Evolutionary conservation across 768 basidiomycete species (phyloP), one percentile per base, ranked within the genome.

Genomic region (Leccinum rimulosum): DNA sequence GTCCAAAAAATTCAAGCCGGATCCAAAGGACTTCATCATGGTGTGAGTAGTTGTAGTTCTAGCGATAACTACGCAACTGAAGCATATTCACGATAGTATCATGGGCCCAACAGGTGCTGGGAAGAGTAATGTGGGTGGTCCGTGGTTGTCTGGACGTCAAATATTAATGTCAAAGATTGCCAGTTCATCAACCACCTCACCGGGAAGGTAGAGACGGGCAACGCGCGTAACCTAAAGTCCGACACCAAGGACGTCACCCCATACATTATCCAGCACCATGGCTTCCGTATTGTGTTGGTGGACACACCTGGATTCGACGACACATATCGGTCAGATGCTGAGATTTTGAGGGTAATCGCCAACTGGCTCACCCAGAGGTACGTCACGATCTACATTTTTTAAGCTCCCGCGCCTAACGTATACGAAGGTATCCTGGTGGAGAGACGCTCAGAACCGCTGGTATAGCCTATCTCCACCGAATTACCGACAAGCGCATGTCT

Each of bases 401-500:
- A 2, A 2, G 4, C 15, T 0, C 47, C 28, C 15, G 0, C 14
- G 6, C 9, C 2, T 36, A 30, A 35, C 28, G 4, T 19, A 30
- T 43, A 25, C 6, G 11, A 59, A 67, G 66, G 15, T 60, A 67
- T 35, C 4, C 59, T 27, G 10, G 10, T 27, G 52, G 49, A 4
- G 9, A 11, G 3, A 45, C 25, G 1, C 52, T 57, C 50, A 69
- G 57, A 14, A 51, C 73, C 5, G 52, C 65, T 19, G 78, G 77
- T 10, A 61, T 77, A 36, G 55, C 75, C 22, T 76, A 75, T 56
- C 45, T 73, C 19, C 72, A 75, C 38, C 67, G 70, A 30, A 76
- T 78, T 48, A 67, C 73, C 28, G 72, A 76, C 54, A 74, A 62
- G 27, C 70, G 74, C 4, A 66, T 79, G 65, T 60, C 67, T 10